Conservation (phyloP, 148 eudicot genomes). For the Vaccinium macrocarpon region DNA sequence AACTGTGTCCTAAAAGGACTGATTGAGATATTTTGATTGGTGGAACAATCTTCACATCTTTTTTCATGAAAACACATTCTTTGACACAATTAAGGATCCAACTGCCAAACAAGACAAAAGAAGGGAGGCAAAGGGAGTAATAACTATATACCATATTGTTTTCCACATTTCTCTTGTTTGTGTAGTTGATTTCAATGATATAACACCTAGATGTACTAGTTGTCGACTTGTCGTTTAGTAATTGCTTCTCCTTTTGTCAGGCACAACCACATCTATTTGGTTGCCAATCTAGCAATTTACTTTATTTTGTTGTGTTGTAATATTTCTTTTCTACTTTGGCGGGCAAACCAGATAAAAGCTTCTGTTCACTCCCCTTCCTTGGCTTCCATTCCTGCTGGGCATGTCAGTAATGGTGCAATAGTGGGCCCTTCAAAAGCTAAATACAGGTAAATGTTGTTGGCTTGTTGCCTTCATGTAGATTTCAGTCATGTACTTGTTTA, state of each 20-base stretch:
- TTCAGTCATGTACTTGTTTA: slow-evolving; percentile 7
- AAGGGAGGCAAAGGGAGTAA: not conserved
- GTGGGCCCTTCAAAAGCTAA: slow-evolving; percentile 63
- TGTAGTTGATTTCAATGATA: not conserved
- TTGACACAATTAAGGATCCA: not conserved
- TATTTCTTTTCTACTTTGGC: slow-evolving; percentile 16
- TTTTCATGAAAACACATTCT: not conserved
- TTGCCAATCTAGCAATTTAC: not conserved
- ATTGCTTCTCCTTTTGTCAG: not conserved
- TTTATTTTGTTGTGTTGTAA: not conserved
- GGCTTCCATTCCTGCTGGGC: slow-evolving; percentile 45
- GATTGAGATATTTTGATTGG: not conserved
- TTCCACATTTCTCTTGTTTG: not conserved
- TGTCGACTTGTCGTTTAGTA: not conserved
- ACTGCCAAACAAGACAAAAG: not conserved
- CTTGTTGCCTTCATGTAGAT: not conserved
- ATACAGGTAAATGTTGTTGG: slow-evolving; percentile 56
- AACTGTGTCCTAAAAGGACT: not conserved
- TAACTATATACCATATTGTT: not conserved
- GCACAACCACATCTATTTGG: not conserved
- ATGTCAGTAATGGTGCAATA: slow-evolving; percentile 37
- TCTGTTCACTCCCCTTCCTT: slow-evolving; percentile 46
- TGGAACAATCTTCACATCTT: not conserved
- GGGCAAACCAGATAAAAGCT: slow-evolving; percentile 62
- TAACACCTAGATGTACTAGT: not conserved